Base-by-base conservation (phyloP, 83 land plant species). In the Thuja plicata region DNA sequence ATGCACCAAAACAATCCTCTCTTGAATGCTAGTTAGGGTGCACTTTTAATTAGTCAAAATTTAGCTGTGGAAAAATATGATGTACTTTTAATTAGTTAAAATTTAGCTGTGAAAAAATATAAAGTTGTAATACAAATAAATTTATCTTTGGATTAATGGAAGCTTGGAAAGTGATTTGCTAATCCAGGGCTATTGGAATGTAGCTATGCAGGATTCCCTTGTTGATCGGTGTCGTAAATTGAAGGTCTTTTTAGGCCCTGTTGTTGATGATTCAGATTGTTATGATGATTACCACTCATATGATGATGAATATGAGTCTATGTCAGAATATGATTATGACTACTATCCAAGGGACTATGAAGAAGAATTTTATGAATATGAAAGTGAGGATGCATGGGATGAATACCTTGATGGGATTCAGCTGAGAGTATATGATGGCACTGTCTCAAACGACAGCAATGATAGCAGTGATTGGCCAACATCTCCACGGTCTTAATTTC, bases 121-220 rank as follows among this genome's bases (percentile, higher is more conserved):
- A n/a, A n/a, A n/a, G n/a, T n/a, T n/a, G n/a, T n/a, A n/a, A n/a
- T n/a, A n/a, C n/a, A n/a, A n/a, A n/a, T n/a, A n/a, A n/a, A n/a
- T n/a, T n/a, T n/a, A n/a, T n/a, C n/a, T n/a, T n/a, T 86, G 93
- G 90, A 82, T 91, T 52, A 88, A 91, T 88, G 90, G 89, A 15
- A 91, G 91, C 73, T 73, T 93, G 85, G 91, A 93, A 50, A 93
- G 90, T 80, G 93, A 93, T 78, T 80, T 93, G 13, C 93, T 91
- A 78, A 32, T 97, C 40, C 88, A 97, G 52, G 98, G 98, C 15
- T 97, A 97, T 84, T 94, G 97, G 98, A 89, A 94, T 50, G 95
- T 96, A 54, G 87, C 88, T n/a, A 88, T 96, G 7, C 94, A 97
- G 34, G 96, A 91, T 80, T 89, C 90, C 81, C 48, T 92, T 41